A percentile compares a stretch with the other conserved stretches of the same genome.
Conservation (phyloP, 208 protist genomes). For the Entamoeba histolytica region DNA sequence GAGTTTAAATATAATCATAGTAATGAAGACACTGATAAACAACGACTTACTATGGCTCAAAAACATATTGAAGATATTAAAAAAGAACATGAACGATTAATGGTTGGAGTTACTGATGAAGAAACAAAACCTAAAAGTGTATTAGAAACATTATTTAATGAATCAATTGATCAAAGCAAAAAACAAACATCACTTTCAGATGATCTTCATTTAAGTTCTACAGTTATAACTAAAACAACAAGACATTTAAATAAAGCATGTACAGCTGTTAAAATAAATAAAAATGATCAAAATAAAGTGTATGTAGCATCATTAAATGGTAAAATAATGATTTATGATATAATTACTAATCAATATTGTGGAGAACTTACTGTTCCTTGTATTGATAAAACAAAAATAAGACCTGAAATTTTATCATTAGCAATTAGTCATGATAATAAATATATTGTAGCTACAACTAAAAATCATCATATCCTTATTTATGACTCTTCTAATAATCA, state of each 20-base stretch:
- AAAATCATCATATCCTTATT: neutral
- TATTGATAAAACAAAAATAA: neutral
- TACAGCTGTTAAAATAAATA: neutral
- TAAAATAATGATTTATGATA: neutral
- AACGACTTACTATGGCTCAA: neutral
- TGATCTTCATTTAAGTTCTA: too few species aligned
- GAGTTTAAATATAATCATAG: neutral
- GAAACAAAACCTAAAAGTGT: neutral
- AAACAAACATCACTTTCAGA: neutral
- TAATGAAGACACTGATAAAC: neutral
- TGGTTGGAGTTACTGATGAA: neutral
- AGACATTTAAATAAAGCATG: neutral
- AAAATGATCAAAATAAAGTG: neutral
- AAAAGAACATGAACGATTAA: neutral
- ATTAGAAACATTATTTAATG: neutral
- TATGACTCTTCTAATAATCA: neutral
- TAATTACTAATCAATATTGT: neutral
- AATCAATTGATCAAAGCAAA: neutral
- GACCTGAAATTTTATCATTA: neutral
- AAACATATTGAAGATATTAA: neutral
- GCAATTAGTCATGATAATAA: neutral
- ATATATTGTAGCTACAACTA: neutral
- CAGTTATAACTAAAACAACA: neutral
- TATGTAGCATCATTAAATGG: neutral
- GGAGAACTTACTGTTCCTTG: neutral